Conservation (phyloP, 129 eudicot species). For the Lactuca saligna region DNA sequence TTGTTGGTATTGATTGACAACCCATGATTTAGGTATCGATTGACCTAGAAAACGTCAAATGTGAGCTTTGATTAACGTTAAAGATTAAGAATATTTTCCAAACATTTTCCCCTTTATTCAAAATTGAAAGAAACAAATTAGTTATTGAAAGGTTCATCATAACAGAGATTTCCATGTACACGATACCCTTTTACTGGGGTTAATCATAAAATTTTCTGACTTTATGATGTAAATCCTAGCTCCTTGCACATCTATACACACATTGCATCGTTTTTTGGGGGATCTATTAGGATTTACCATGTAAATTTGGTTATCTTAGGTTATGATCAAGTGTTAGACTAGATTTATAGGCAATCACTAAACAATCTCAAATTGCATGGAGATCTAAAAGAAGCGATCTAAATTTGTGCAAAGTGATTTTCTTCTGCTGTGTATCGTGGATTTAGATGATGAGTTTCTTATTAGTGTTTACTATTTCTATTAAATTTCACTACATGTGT, state of each 20-base stretch:
- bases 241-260: neutral
- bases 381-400: neutral
- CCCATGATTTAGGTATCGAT: conserved; percentile 3
- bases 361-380: no score
- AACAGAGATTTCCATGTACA: neutral
- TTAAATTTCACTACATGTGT: no score
- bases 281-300: neutral
- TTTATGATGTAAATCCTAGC: neutral
- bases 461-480: no score
- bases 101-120: neutral
- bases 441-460: no score
- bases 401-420: neutral
- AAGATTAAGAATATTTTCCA: neutral
- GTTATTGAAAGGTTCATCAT: neutral
- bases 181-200: neutral
- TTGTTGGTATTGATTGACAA: conserved; percentile 48
- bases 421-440: no score
- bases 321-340: neutral
- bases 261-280: neutral
- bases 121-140: neutral
- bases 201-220: neutral
- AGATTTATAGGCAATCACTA: neutral
- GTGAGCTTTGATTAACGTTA: neutral
- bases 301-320: neutral
- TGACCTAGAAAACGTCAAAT: neutral